phyloP scores from a whole-genome alignment of 177 flowering plant species.

The Vitis hybrid region DNA sequence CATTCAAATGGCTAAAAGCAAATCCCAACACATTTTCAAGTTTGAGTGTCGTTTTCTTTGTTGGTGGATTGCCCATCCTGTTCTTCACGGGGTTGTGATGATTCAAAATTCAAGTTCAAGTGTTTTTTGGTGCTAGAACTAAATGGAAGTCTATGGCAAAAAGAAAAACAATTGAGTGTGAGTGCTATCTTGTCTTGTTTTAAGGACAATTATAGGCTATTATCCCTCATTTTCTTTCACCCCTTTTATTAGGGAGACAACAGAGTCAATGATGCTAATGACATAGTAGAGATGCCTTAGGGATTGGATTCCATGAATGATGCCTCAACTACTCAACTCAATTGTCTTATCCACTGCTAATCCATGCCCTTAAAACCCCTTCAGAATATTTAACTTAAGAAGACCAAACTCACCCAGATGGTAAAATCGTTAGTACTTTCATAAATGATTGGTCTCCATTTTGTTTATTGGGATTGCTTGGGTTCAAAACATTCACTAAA shows the following conservation, averaged over 20 bases:
- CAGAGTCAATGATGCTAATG: constrained; percentile 13
- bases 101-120: background rate
- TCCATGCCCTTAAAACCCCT: background rate
- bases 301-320: constrained; percentile 15
- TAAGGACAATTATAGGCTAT: constrained; percentile 14
- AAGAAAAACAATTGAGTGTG: too few species aligned
- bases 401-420: constrained; percentile 11
- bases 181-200: constrained; percentile 5
- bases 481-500: background rate
- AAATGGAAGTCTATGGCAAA: background rate
- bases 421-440: constrained; percentile 7
- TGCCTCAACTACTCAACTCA: constrained; percentile 11
- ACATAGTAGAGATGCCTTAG: constrained; percentile 8
- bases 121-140: background rate
- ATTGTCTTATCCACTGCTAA: constrained; percentile 11
- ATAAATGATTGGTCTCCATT: constrained; percentile 11
- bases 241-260: constrained; percentile 5
- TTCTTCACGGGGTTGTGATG: too few species aligned
- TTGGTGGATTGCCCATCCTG: background rate
- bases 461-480: constrained; percentile 3
- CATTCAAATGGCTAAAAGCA: too few species aligned
- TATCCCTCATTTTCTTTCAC: background rate
- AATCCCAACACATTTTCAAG: too few species aligned
- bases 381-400: background rate
- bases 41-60: background rate